Evolutionary conservation across 306 rosid species (phyloP), one percentile per base, ranked within the genome.

Genomic region (Dryas octopetala): DNA sequence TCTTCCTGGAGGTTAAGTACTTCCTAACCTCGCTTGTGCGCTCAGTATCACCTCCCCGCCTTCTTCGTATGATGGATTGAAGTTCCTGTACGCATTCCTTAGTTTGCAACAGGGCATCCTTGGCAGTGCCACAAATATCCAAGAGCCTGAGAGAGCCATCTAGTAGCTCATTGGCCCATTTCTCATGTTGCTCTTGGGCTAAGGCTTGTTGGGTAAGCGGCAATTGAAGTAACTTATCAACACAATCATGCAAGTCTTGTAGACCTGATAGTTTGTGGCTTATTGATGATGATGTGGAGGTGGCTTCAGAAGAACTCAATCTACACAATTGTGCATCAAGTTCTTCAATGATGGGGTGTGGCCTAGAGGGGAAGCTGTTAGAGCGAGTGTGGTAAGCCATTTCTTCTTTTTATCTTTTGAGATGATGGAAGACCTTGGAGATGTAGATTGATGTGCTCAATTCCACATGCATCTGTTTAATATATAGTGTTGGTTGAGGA

Each of bases 81-180:
- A 83, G 78, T 26, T 83, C 66, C 43, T 69, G 84, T 57, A 70
- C 76, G 74, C 40, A 81, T 64, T 81, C 85, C 75, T 81, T 81
- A 12, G 47, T 64, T 64, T 64, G 46, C 3, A 9, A 9, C 15
- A 79, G 4, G 52, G 82, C 45, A 28, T 71, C 77, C 41, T 63
- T 44, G 40, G 73, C 43, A 3, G 19, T 45, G 60, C 52, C 17
- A n/a, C 82, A 71, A 4, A 71, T 32, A 79, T 83, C 88, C 76
- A 78, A 53, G 48, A 83, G 59, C 55, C 74, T 60, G 5, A 86
- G 76, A 28, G 86, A 86, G 52, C 84, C 87, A 47, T 83, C 81
- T 68, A 86, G 70, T 40, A 77, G n/a, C 85, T 74, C 81, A 41
- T 85, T 76, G 38, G 80, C 52, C 60, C 55, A 73, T 58, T 59